Evolutionary conservation across 2,329 filamentous ascomycete genomes (phyloP).

Genomic region (Venturia pyrina): DNA sequence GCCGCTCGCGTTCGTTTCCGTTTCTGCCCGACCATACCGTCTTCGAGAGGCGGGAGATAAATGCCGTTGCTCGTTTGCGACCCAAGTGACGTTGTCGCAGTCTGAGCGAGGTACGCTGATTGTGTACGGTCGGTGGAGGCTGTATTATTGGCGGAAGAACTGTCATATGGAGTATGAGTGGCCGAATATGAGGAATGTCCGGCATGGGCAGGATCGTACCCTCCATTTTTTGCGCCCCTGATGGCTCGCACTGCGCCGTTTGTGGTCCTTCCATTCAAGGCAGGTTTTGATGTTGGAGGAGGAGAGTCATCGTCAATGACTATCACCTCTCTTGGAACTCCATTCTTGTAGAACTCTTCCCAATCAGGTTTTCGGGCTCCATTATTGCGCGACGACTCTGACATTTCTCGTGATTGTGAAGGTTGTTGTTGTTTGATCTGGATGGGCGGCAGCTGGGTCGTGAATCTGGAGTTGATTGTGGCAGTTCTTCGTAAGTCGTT

Average conservation of each 20-base stretch:
- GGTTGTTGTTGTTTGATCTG: background rate
- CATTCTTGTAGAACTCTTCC: slow-evolving; percentile 34
- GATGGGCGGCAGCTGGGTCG: slow-evolving; percentile 10
- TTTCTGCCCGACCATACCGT: slow-evolving; percentile 67
- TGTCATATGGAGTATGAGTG: slow-evolving; percentile 60
- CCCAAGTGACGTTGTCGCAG: slow-evolving; percentile 76
- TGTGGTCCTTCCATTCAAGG: slow-evolving; percentile 19
- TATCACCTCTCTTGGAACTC: slow-evolving; percentile 40
- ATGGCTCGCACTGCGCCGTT: slow-evolving; percentile 43
- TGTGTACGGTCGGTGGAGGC: slow-evolving; percentile 76
- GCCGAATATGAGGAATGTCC: slow-evolving; percentile 59
- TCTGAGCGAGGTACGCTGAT: slow-evolving; percentile 66
- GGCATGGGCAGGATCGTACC: slow-evolving; percentile 65
- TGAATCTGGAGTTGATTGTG: slow-evolving; percentile 19
- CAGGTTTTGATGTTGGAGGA: slow-evolving; percentile 15
- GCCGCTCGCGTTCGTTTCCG: slow-evolving; percentile 80
- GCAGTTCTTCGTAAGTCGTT: slow-evolving; percentile 20
- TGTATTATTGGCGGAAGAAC: slow-evolving; percentile 54
- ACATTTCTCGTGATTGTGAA: background rate
- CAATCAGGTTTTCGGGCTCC: slow-evolving; percentile 27
- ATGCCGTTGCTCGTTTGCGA: slow-evolving; percentile 50
- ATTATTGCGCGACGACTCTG: slow-evolving; percentile 1
- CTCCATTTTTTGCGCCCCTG: slow-evolving; percentile 65
- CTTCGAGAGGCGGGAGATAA: slow-evolving; percentile 54
- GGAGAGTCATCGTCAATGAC: slow-evolving; percentile 41